phyloP scores from a whole-genome alignment of 2,329 filamentous ascomycete genomes.

The Fusarium sp. region DNA sequence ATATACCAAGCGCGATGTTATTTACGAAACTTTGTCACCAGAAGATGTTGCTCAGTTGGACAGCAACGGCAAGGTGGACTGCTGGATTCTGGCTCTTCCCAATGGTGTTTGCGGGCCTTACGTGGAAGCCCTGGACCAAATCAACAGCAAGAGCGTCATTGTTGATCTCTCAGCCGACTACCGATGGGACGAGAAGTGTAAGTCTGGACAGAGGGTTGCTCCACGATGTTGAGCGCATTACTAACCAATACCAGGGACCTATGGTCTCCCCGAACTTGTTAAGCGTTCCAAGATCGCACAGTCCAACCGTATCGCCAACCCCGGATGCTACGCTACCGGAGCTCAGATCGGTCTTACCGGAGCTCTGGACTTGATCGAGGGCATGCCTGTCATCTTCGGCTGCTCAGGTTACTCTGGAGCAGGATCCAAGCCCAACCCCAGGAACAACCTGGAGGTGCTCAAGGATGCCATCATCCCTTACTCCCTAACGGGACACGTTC shows the following conservation, averaged over 20 bases:
- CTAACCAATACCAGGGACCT: slow-evolving; percentile 67
- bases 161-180: slow-evolving; percentile 98
- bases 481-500: slow-evolving; percentile 83
- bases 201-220: background rate
- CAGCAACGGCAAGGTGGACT: slow-evolving; percentile 86
- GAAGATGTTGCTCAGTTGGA: slow-evolving; percentile 89
- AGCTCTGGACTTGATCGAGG: slow-evolving; percentile 80
- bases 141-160: slow-evolving; percentile 81
- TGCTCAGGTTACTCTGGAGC: slow-evolving; percentile 95
- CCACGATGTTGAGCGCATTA: background rate
- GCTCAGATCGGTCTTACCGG: slow-evolving; percentile 91
- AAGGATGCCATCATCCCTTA: slow-evolving; percentile 89
- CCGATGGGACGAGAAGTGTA: slow-evolving; percentile 64
- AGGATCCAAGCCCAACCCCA: slow-evolving; percentile 86
- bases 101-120: slow-evolving; percentile 96
- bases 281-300: slow-evolving; percentile 78
- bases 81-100: slow-evolving; percentile 97
- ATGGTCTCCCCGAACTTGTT: slow-evolving; percentile 88
- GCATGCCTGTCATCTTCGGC: slow-evolving; percentile 86
- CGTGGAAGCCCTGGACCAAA: slow-evolving; percentile 79
- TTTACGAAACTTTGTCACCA: slow-evolving; percentile 88
- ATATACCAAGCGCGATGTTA: slow-evolving; percentile 91
- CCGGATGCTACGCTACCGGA: slow-evolving; percentile 94
- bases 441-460: slow-evolving; percentile 89
- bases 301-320: slow-evolving; percentile 88